Evolutionary conservation across 148 eudicot species (phyloP).

Genomic region (Silene conica): DNA sequence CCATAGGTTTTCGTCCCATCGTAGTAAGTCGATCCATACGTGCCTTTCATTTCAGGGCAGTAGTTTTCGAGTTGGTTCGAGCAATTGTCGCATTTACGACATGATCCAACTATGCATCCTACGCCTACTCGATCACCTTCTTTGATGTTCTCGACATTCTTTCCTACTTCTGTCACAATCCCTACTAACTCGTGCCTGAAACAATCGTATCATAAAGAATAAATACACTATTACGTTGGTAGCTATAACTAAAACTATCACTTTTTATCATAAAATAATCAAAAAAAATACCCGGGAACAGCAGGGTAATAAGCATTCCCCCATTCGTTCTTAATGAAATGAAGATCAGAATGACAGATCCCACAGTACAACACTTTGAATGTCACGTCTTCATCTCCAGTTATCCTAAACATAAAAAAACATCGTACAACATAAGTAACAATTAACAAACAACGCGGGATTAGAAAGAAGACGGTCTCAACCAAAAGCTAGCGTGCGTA

Average conservation of each 20-base stretch:
- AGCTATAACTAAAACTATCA: too few relatives aligned
- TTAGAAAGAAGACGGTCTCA: not conserved
- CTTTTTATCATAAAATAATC: too few relatives aligned
- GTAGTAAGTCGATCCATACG: slow-evolving; percentile 16
- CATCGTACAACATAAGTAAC: too few relatives aligned
- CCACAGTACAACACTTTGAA: slow-evolving; percentile 46
- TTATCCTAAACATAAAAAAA: slow-evolving; percentile 26
- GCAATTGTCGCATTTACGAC: slow-evolving; percentile 23
- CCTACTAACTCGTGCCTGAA: slow-evolving; percentile 22
- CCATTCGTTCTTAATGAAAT: slow-evolving; percentile 34
- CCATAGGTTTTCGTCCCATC: slow-evolving; percentile 31
- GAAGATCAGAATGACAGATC: slow-evolving; percentile 44
- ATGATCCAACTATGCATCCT: slow-evolving; percentile 31
- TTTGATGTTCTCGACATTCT: slow-evolving; percentile 25
- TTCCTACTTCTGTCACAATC: slow-evolving; percentile 20
- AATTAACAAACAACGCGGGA: not conserved
- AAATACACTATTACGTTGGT: not conserved
- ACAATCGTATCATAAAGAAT: not conserved
- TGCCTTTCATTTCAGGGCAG: slow-evolving; percentile 10
- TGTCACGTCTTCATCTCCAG: slow-evolving; percentile 39
- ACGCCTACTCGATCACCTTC: slow-evolving; percentile 34
- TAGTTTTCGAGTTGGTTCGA: slow-evolving; percentile 12
- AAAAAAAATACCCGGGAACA: slow-evolving; percentile 33
- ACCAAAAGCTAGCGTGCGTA: not conserved
- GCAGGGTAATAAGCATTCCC: slow-evolving; percentile 31